Conservation (phyloP, 2,329 filamentous ascomycete genomes). For the Penicillium sp. region DNA sequence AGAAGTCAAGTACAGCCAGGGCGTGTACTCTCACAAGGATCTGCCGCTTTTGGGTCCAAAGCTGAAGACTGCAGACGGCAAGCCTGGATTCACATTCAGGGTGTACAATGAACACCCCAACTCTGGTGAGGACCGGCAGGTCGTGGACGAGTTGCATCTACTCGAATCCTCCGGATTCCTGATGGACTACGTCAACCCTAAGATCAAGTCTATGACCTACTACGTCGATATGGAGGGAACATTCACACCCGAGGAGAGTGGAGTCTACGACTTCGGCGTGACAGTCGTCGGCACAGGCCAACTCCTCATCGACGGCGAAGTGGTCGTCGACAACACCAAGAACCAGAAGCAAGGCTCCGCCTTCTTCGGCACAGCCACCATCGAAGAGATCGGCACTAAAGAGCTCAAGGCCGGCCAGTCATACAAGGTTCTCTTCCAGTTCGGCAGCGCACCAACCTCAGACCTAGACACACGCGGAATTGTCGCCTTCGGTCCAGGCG, state of each 20-base stretch:
- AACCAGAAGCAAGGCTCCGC: slow-evolving; percentile 62
- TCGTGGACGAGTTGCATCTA: slow-evolving; percentile 54
- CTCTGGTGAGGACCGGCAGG: slow-evolving; percentile 46
- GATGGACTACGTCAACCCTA: slow-evolving; percentile 57
- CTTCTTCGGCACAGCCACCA: slow-evolving; percentile 65
- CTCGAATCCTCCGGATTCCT: slow-evolving; percentile 48
- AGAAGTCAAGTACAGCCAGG: slow-evolving; percentile 55
- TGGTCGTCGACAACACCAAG: slow-evolving; percentile 66
- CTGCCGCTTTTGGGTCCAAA: slow-evolving; percentile 59
- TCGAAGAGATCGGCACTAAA: slow-evolving; percentile 62
- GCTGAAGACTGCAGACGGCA: slow-evolving; percentile 54
- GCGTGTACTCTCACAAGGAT: slow-evolving; percentile 65
- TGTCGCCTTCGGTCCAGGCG: slow-evolving; percentile 58
- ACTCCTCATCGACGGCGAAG: slow-evolving; percentile 61
- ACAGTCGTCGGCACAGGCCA: slow-evolving; percentile 67
- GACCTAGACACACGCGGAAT: slow-evolving; percentile 53
- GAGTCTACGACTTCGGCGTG: slow-evolving; percentile 64
- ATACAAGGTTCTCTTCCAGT: slow-evolving; percentile 61
- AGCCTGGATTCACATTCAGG: slow-evolving; percentile 61
- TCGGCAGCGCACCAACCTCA: slow-evolving; percentile 59
- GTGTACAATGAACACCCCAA: slow-evolving; percentile 61
- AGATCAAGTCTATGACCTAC: slow-evolving; percentile 54
- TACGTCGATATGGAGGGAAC: slow-evolving; percentile 63
- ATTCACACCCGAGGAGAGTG: slow-evolving; percentile 60
- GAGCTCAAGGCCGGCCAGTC: slow-evolving; percentile 59